phyloP scores from a whole-genome alignment of 805 yeast species.

The Barnettozyma siamensis region DNA sequence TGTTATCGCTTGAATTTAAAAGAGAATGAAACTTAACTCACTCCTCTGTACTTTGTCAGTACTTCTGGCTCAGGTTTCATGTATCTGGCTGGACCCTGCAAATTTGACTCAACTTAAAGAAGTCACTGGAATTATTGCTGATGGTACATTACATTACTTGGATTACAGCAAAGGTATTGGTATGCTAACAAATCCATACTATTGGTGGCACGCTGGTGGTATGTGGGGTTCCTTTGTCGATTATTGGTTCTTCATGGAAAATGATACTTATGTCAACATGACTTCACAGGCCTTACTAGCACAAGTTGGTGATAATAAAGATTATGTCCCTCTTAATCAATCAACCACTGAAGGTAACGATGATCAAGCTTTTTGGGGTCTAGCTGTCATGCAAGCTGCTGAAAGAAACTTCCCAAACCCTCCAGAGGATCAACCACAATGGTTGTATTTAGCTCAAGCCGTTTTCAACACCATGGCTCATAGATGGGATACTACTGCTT shows the following conservation, averaged over 20 bases:
- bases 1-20: background rate
- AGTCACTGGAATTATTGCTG: constrained; percentile 51
- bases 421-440: constrained; percentile 47
- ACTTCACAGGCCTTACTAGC: constrained; percentile 53
- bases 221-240: constrained; percentile 57
- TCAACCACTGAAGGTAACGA: constrained; percentile 85
- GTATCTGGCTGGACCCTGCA: constrained; percentile 26
- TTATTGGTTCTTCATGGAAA: constrained; percentile 59
- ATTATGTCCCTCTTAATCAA: constrained; percentile 78
- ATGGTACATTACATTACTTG: constrained; percentile 64
- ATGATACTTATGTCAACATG: constrained; percentile 52
- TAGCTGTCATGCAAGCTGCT: constrained; percentile 78
- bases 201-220: constrained; percentile 93
- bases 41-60: background rate
- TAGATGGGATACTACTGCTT: constrained; percentile 64
- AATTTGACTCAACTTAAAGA: constrained; percentile 28
- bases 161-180: constrained; percentile 66
- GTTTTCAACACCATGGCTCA: constrained; percentile 78
- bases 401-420: constrained; percentile 81
- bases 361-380: constrained; percentile 93
- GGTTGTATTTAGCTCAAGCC: constrained; percentile 80
- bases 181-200: constrained; percentile 66
- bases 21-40: constrained; percentile 2
- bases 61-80: constrained; percentile 5
- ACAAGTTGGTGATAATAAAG: constrained; percentile 59